Percentiles rank a stretch among this genome's conserved stretches.
Evolutionary conservation across 495 filamentous ascomycete species (phyloP).

Genomic region (Talaromyces ruber): DNA sequence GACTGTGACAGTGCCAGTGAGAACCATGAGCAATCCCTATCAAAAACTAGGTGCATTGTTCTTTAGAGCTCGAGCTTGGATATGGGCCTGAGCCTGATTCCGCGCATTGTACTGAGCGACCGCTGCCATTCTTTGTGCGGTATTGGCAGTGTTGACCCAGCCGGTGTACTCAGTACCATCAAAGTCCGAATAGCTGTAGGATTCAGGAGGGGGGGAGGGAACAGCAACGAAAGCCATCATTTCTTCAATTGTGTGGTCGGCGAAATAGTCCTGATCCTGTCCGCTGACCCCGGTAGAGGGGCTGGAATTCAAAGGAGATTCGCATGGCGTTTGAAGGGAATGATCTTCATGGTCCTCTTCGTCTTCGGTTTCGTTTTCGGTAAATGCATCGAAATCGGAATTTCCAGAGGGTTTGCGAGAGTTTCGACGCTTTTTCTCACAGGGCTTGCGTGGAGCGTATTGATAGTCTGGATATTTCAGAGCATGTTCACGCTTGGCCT

Average conservation of each 20-base stretch:
- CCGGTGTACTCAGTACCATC: not conserved
- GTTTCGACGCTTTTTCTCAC: slow-evolving; percentile 34
- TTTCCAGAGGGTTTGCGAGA: not conserved
- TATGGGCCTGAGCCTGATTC: too few species aligned
- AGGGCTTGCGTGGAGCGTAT: slow-evolving; percentile 39
- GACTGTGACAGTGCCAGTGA: too few species aligned
- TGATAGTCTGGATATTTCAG: slow-evolving; percentile 39
- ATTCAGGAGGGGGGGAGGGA: not conserved
- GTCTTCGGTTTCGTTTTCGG: not conserved
- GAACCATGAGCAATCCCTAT: too few species aligned
- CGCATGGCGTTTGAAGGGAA: not conserved
- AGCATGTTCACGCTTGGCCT: slow-evolving; percentile 30
- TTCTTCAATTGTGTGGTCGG: not conserved
- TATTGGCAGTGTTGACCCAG: not conserved
- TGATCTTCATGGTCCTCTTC: too few species aligned
- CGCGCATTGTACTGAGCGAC: too few species aligned
- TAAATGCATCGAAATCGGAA: not conserved
- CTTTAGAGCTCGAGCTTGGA: too few species aligned
- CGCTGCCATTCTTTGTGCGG: not conserved
- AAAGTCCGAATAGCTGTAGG: not conserved
- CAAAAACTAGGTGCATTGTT: too few species aligned
- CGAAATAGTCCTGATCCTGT: not conserved
- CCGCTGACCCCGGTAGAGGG: not conserved
- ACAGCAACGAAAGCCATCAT: not conserved
- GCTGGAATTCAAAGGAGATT: not conserved